These are phyloP conservation scores for Cutaneotrichosporon mucoides DNA, from an alignment of 1,284 basidiomycete genomes.

Conservation along the genomic window DNA sequence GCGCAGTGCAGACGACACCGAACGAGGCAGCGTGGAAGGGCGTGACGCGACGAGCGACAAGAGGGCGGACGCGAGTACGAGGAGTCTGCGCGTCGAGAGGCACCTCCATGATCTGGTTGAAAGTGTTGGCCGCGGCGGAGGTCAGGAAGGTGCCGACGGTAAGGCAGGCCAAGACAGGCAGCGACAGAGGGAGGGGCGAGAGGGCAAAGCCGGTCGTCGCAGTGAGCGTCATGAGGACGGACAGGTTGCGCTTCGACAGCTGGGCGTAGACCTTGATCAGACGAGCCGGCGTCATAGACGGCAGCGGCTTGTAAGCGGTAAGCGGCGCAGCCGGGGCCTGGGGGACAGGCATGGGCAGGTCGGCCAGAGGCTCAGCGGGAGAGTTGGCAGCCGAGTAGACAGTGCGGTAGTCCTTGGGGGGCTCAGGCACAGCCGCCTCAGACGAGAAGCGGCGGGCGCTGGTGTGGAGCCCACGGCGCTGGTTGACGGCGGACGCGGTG, in stretches of 20 bases:
- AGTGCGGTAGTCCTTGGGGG: constrained; percentile 27
- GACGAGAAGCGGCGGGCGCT: constrained; percentile 18
- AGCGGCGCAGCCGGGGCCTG: constrained; percentile 35
- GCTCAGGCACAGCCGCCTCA: constrained; percentile 29
- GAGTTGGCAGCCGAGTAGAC: constrained; percentile 36
- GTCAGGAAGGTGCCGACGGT: constrained; percentile 87
- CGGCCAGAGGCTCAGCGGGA: constrained; percentile 24
- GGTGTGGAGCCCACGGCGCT: constrained; percentile 15
- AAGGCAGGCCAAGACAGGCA: constrained; percentile 79
- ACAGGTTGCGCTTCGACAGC: constrained; percentile 83
- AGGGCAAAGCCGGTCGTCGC: constrained; percentile 91
- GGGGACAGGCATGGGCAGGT: constrained; percentile 32
- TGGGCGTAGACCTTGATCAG: constrained; percentile 69
- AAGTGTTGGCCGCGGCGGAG: constrained; percentile 85
- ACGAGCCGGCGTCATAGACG: constrained; percentile 56
- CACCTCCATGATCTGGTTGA: constrained; percentile 92
- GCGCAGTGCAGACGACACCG: constrained; percentile 66
- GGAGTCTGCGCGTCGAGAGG: constrained; percentile 97
- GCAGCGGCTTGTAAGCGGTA: constrained; percentile 46
- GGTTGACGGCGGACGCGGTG: constrained; percentile 5
- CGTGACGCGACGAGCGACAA: constrained; percentile 78
- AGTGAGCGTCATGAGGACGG: constrained; percentile 82
- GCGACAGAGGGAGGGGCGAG: constrained; percentile 74
- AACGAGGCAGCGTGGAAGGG: constrained; percentile 81
- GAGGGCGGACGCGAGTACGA: constrained; percentile 79